These are phyloP conservation scores for Tephrocybe sp. DNA, from an alignment of 768 basidiomycete species.

Conservation along the genomic window DNA sequence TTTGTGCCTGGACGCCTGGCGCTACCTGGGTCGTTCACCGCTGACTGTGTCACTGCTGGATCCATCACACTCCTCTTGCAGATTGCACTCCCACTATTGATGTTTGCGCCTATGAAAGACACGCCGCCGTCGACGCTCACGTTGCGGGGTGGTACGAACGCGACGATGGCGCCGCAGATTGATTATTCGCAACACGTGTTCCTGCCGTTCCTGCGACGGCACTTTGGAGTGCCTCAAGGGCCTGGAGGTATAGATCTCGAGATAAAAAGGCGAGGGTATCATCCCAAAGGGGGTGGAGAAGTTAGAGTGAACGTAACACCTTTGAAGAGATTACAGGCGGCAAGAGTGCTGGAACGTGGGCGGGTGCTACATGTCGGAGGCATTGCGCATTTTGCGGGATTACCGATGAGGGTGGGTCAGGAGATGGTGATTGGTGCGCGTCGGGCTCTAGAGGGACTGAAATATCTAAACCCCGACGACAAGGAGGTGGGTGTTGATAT, in stretches of 20 bases:
- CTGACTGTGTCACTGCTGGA: conserved; percentile 62
- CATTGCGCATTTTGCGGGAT: conserved; percentile 62
- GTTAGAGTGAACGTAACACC: conserved; percentile 46
- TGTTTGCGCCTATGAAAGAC: conserved; percentile 44
- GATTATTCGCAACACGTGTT: conserved; percentile 70
- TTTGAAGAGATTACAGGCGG: conserved; percentile 26
- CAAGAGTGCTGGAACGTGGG: conserved; percentile 60
- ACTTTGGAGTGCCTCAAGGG: conserved; percentile 41
- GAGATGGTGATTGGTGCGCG: conserved; percentile 58
- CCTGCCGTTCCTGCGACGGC: conserved; percentile 63
- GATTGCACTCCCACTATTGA: conserved; percentile 65
- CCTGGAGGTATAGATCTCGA: conserved; percentile 41
- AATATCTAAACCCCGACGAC: conserved; percentile 10
- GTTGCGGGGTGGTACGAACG: conserved; percentile 74
- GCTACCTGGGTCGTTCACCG: conserved; percentile 38
- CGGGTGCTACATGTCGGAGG: conserved; percentile 51
- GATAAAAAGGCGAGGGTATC: conserved; percentile 65
- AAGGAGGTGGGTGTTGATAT: conserved; percentile 40
- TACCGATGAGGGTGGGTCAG: conserved; percentile 55
- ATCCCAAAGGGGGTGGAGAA: conserved; percentile 71
- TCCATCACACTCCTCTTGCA: conserved; percentile 73
- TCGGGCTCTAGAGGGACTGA: conserved; percentile 35
- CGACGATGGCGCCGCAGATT: conserved; percentile 68
- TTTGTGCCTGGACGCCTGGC: conserved; percentile 53
- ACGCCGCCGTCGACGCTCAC: conserved; percentile 43